Conservation (phyloP, 495 filamentous ascomycete species). For the Articulospora tetracladia region DNA sequence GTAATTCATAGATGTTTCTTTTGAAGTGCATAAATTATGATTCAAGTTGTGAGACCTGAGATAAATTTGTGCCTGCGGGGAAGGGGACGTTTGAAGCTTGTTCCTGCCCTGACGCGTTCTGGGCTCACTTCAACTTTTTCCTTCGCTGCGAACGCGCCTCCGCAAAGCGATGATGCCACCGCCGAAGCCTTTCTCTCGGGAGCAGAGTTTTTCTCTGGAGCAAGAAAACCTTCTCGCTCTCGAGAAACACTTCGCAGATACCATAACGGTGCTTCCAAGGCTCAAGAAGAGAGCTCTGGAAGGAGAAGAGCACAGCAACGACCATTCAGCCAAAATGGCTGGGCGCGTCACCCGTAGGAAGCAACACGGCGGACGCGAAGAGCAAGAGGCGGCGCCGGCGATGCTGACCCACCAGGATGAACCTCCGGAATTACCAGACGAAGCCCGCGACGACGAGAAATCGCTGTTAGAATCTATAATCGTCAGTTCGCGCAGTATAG, state of each 20-base stretch:
- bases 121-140: not conserved
- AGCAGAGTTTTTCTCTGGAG: not conserved
- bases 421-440: not conserved
- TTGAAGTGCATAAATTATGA: not conserved
- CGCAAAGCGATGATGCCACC: not conserved
- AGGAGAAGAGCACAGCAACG: not conserved
- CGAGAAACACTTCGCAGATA: not conserved
- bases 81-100: not conserved
- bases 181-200: not conserved
- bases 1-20: conserved; percentile 23
- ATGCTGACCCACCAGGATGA: not conserved
- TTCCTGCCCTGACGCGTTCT: not conserved
- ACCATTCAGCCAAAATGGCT: not conserved
- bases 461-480: not conserved
- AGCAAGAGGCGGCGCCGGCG: not conserved
- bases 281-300: not conserved
- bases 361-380: not conserved
- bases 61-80: not conserved
- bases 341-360: not conserved
- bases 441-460: not conserved
- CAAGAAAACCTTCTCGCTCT: not conserved
- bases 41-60: not conserved
- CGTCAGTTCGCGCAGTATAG: not conserved
- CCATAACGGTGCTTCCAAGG: not conserved
- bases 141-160: not conserved